phyloP scores from a whole-genome alignment of 1,284 basidiomycete species.

The Boletus holoroseus region DNA sequence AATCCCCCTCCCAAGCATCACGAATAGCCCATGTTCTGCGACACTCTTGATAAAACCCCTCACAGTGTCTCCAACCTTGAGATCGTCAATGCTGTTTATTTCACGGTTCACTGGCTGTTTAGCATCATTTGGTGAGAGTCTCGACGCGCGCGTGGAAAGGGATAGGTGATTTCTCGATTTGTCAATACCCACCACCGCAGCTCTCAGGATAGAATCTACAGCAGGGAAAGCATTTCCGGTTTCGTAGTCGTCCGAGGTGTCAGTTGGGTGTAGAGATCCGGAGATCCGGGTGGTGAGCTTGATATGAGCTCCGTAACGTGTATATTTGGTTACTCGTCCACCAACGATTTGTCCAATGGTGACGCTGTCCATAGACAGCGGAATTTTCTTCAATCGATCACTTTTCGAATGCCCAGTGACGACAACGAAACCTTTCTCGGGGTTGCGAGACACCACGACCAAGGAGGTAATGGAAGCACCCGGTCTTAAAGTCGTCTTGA shows the following conservation, averaged over 20 bases:
- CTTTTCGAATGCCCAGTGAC: slow-evolving; percentile 68
- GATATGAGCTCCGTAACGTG: slow-evolving; percentile 64
- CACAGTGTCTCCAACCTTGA: slow-evolving; percentile 70
- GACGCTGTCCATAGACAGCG: slow-evolving; percentile 63
- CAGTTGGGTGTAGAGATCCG: slow-evolving; percentile 76
- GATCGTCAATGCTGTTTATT: slow-evolving; percentile 56
- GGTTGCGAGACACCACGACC: slow-evolving; percentile 85
- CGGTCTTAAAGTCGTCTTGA: slow-evolving; percentile 60
- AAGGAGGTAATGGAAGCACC: slow-evolving; percentile 77
- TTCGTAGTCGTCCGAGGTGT: slow-evolving; percentile 76
- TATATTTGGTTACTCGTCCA: slow-evolving; percentile 72
- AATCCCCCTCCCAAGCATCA: slow-evolving; percentile 75
- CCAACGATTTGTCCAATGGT: slow-evolving; percentile 67
- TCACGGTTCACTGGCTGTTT: slow-evolving; percentile 64
- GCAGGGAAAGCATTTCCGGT: slow-evolving; percentile 54
- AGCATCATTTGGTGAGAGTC: slow-evolving; percentile 48
- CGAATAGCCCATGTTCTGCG: slow-evolving; percentile 85
- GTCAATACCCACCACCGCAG: slow-evolving; percentile 66
- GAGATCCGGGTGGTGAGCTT: slow-evolving; percentile 68
- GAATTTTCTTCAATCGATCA: slow-evolving; percentile 43
- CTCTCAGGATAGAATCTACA: slow-evolving; percentile 64
- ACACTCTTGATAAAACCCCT: slow-evolving; percentile 90
- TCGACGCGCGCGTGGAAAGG: slow-evolving; percentile 75
- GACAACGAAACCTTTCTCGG: slow-evolving; percentile 83
- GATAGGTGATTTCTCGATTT: slow-evolving; percentile 56